phyloP scores from a whole-genome alignment of 2,329 filamentous ascomycete genomes.

The Rutstroemia sp. region DNA sequence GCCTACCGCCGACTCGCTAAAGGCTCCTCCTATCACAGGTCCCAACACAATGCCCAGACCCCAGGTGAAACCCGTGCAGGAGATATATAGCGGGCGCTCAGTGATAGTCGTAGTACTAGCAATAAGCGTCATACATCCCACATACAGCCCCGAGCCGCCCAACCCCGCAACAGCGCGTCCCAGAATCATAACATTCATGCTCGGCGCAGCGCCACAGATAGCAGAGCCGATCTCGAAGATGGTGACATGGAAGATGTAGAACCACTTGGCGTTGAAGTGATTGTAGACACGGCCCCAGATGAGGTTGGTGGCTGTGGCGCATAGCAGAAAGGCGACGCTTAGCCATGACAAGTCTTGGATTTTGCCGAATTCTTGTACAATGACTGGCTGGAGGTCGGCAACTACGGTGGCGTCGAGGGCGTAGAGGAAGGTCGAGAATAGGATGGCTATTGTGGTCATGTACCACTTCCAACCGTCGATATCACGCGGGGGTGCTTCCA shows the following conservation, averaged over 20 bases:
- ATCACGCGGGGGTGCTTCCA: neutral
- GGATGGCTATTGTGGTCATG: neutral
- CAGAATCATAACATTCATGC: constrained; percentile 35
- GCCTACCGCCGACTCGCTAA: constrained; percentile 26
- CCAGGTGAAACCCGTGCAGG: constrained; percentile 28
- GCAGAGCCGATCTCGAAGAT: constrained; percentile 20
- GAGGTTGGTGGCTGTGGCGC: neutral
- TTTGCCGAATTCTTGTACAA: constrained; percentile 32
- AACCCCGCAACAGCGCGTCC: constrained; percentile 34
- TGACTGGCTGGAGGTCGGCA: constrained; percentile 36
- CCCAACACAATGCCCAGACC: constrained; percentile 34
- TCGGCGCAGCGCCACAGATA: constrained; percentile 25
- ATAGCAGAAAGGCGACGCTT: constrained; percentile 32
- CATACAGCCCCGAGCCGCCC: constrained; percentile 31
- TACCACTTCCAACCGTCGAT: neutral
- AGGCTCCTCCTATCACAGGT: constrained; percentile 20
- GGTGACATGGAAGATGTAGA: constrained; percentile 16
- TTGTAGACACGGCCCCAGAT: constrained; percentile 10
- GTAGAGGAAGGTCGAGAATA: neutral
- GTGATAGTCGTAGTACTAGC: constrained; percentile 24
- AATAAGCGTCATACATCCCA: constrained; percentile 30
- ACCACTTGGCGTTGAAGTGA: constrained; percentile 19
- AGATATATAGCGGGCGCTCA: constrained; percentile 30
- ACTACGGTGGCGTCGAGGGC: neutral
- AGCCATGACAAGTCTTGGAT: constrained; percentile 34